Conservation (phyloP, 2,329 filamentous ascomycete genomes). For the Harringtonia aguacate region DNA sequence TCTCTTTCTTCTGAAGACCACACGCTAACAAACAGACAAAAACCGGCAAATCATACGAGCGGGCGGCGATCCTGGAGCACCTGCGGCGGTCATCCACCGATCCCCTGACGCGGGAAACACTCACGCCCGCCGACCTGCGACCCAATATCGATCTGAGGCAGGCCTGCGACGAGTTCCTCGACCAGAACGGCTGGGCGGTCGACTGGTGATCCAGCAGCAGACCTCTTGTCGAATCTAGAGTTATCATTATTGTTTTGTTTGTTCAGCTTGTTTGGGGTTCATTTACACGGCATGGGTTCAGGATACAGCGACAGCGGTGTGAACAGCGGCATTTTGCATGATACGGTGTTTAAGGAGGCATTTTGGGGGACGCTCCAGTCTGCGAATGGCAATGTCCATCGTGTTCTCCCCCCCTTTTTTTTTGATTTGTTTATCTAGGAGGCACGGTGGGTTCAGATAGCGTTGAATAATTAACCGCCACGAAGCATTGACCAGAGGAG, state of each 20-base stretch:
- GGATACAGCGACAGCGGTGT: too few relatives aligned
- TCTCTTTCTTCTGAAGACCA: background rate
- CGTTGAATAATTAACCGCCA: too few relatives aligned
- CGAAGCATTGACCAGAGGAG: too few relatives aligned
- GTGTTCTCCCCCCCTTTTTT: too few relatives aligned
- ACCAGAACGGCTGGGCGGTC: conserved; percentile 82
- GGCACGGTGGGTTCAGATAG: too few relatives aligned
- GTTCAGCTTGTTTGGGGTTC: background rate
- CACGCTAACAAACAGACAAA: conserved; percentile 46
- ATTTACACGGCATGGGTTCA: background rate
- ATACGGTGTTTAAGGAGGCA: background rate
- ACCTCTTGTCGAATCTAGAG: background rate
- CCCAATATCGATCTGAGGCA: conserved; percentile 74
- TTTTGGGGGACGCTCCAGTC: too few relatives aligned
- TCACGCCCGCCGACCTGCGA: conserved; percentile 58
- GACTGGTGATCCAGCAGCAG: conserved; percentile 60
- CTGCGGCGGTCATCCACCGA: conserved; percentile 66
- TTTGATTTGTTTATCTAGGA: too few relatives aligned
- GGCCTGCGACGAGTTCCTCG: conserved; percentile 61
- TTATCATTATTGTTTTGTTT: background rate
- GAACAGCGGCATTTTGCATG: background rate
- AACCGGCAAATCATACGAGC: conserved; percentile 84
- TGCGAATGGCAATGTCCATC: too few relatives aligned
- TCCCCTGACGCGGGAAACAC: conserved; percentile 70
- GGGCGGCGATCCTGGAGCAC: conserved; percentile 76